A percentile compares a stretch with the other conserved stretches of the same genome.
Evolutionary conservation across 768 basidiomycete species (phyloP).

Genomic region (Leucogyrophana mollusca): DNA sequence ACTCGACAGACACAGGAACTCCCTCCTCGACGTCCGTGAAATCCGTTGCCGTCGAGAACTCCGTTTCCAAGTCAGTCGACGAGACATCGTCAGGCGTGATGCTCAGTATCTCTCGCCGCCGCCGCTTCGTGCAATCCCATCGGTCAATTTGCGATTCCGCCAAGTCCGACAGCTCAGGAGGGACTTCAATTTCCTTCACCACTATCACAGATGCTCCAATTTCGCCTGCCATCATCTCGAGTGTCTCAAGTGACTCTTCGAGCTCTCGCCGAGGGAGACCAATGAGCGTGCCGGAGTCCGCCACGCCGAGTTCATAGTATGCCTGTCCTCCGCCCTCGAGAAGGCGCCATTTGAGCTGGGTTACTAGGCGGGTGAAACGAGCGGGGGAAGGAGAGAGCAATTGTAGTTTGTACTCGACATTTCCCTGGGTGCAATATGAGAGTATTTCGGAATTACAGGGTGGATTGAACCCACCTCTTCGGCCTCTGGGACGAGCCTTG

Average conservation of each 20-base stretch:
- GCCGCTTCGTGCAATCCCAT: constrained; percentile 38
- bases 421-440: constrained; percentile 49
- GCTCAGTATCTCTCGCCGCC: constrained; percentile 29
- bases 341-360: constrained; percentile 94
- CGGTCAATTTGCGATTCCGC: constrained; percentile 28
- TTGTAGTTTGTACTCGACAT: constrained; percentile 94
- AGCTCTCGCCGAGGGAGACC: constrained; percentile 75
- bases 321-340: constrained; percentile 83
- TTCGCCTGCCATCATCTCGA: constrained; percentile 93
- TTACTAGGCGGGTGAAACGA: constrained; percentile 82
- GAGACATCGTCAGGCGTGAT: constrained; percentile 20
- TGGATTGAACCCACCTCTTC: constrained; percentile 47
- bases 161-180: constrained; percentile 43
- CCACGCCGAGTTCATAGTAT: constrained; percentile 80
- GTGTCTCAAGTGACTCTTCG: constrained; percentile 77
- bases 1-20: constrained; percentile 8
- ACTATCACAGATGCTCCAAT: constrained; percentile 91
- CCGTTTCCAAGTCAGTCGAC: constrained; percentile 39
- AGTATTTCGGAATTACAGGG: neutral
- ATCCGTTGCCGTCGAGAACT: constrained; percentile 34
- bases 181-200: constrained; percentile 84
- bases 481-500: constrained; percentile 72
- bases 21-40: constrained; percentile 37
- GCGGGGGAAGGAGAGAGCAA: constrained; percentile 74
- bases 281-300: constrained; percentile 84